A percentile compares a stretch with the other conserved stretches of the same genome.
Evolutionary conservation across 176 grass and related monocot genomes (phyloP).

Genomic region (Stipa capillata): DNA sequence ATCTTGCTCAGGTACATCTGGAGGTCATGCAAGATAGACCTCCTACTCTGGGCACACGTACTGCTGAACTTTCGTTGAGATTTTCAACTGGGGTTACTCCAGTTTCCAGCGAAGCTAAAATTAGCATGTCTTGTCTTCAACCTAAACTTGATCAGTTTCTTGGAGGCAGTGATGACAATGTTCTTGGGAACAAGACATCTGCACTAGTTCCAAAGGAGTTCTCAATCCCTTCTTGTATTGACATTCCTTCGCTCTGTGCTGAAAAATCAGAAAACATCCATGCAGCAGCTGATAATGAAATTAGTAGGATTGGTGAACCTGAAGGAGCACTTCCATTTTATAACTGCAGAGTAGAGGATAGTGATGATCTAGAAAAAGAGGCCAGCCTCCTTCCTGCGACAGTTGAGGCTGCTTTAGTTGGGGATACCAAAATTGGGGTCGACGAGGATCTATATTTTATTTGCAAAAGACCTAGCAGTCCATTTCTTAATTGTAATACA

Average conservation of each 20-base stretch:
- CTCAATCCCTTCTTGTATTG: not conserved
- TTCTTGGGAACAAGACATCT: not conserved
- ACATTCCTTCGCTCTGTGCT: not conserved
- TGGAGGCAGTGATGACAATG: not conserved
- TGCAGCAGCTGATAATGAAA: not conserved
- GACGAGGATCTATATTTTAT: conserved; percentile 26
- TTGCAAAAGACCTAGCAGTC: not conserved
- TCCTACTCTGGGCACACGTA: not conserved
- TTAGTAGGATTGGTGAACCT: conserved; percentile 5
- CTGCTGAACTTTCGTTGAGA: not conserved
- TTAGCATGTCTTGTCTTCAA: not conserved
- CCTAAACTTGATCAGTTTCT: not conserved
- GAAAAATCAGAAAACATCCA: conserved; percentile 1
- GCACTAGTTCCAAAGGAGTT: conserved; percentile 1
- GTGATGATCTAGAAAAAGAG: conserved; percentile 27
- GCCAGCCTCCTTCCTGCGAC: not conserved
- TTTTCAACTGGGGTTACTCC: conserved; percentile 12
- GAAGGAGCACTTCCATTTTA: not conserved
- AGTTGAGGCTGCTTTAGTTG: not conserved
- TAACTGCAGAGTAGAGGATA: conserved; percentile 6
- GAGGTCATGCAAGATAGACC: conserved; percentile 15
- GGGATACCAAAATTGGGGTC: not conserved
- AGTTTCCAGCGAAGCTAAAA: not conserved
- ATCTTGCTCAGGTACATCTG: conserved; percentile 29
- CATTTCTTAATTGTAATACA: not conserved